These are phyloP conservation scores for Wickerhamomyces sydowiorum DNA, from an alignment of 805 yeast species.

Conservation along the genomic window DNA sequence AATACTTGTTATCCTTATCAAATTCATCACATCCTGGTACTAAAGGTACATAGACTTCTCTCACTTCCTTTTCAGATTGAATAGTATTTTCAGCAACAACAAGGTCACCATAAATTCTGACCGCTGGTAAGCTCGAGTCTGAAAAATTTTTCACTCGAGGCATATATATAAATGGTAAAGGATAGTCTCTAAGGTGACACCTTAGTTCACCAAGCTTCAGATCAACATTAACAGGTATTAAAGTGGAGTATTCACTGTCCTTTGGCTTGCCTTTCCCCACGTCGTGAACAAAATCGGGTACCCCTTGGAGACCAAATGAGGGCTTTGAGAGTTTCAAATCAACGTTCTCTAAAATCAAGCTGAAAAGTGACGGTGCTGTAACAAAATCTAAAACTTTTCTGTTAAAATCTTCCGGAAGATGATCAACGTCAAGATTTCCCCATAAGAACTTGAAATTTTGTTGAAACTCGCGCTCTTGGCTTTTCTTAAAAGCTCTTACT, in stretches of 20 bases:
- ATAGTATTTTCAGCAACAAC: constrained; percentile 64
- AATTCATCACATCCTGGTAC: constrained; percentile 38
- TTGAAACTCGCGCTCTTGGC: constrained; percentile 33
- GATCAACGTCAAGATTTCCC: constrained; percentile 29
- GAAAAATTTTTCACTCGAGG: constrained; percentile 43
- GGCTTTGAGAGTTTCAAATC: constrained; percentile 47
- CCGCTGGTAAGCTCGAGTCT: constrained; percentile 18
- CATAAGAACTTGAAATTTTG: constrained; percentile 35
- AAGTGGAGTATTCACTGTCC: constrained; percentile 60
- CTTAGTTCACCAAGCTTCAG: constrained; percentile 56
- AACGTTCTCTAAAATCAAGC: constrained; percentile 42
- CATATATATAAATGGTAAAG: constrained; percentile 72
- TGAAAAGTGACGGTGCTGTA: constrained; percentile 47
- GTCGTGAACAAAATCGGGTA: constrained; percentile 58
- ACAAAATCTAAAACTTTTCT: constrained; percentile 42
- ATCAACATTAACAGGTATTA: constrained; percentile 59
- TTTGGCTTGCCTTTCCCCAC: constrained; percentile 81
- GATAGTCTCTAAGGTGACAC: constrained; percentile 77
- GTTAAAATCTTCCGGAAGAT: constrained; percentile 34
- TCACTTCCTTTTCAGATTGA: constrained; percentile 42
- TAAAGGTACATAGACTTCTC: constrained; percentile 59
- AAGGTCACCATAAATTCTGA: constrained; percentile 54
- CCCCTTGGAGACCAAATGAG: constrained; percentile 38
- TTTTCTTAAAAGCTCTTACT: constrained; percentile 40
- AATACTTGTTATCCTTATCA: constrained; percentile 38